Base-by-base conservation (phyloP, 2,329 filamentous ascomycete species). In the Dactylonectria macrodidyma region DNA sequence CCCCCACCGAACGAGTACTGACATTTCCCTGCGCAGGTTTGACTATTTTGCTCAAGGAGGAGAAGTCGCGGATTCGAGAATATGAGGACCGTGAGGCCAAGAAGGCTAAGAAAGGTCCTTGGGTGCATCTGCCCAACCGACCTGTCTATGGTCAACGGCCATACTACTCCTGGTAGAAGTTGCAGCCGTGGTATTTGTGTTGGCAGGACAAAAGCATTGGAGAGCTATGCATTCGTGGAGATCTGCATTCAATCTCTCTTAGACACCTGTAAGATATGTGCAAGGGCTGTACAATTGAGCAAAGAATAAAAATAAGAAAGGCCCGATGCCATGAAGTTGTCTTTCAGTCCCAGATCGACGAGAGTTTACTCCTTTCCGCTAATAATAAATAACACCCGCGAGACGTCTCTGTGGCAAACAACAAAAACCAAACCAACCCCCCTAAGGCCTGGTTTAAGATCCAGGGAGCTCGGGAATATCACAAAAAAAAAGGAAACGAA, bases 91-190 rank as follows among this genome's bases (percentile, higher is more conserved):
- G 91, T 66, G 87, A 94, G 78, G 90, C 90, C 73, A 95, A 94
- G 85, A 88, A 92, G 80, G 86, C 88, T 62, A 91, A 91, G 77
- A 88, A 91, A 68, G 93, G 93, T 71, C 90, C 95, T 16, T 98
- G 95, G 95, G 89, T 93, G 12, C 94, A 95, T 75, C 84, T 98
- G 60, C 95, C 95, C 8, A 94, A 98, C 81, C 90, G 95, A 69
- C 93, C 92, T 7, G 87, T 99, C 62, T 91, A 92, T 69, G 91
- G 91, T 41, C 95, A 98, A 84, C 89, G 93, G 75, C 95, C 94
- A 78, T 97, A 96, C 81, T 97, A 97, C 82, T 90, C 93, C 68
- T 99, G 95, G 95, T 98, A 91, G 74, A 76, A 22, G 5, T n/a
- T 24, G 19, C 26, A 52, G 47, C 52, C 47, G 44, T 65, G 6